Evolutionary conservation across 2,329 filamentous ascomycete species (phyloP), one percentile per base, ranked within the genome.

Genomic region (Penicillium griseofulvum): DNA sequence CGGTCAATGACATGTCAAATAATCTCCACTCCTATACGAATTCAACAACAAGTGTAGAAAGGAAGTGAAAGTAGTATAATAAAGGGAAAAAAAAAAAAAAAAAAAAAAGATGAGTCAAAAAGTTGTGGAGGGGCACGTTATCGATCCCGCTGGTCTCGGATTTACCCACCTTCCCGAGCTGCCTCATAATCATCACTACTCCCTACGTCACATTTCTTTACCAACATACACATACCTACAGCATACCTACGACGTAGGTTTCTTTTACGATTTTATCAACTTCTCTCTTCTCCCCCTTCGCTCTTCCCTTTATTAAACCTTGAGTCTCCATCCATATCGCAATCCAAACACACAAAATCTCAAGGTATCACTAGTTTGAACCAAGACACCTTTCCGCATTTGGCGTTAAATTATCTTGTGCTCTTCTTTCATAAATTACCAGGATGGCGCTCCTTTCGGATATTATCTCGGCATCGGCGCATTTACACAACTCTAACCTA

Each of bases 1-100:
- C 92, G 46, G 92, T 96, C 56, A 97, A 81, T 63, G 93, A 96
- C 94, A 97, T 96, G 28, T 37, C 8, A 12, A 45, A 33, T 22
- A 22, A 33, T 22, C 17, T 31, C 28, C 12, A 17, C 17, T 44
- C 42, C 12, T 45, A 12, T 33, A 14, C 3, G 5, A 14, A 33
- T 45, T 33, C 12, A 33, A 31, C 11, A 43, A 14, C 7, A n/a
- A 33, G 12, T 16, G 28, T 19, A 29, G 24, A 37, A 28, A 26
- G 22, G 7, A 24, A 37, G 31, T 36, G 11, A 9, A 24, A 29
- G 11, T 24, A 9, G 37, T 39, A 8, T 10, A 19, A 17, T 17
- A 28, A 37, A 17, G 26, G 26, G 38, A 38, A 9, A 24, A 24
- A 29, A 29, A 39, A 52, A 45, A 52, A n/a, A n/a, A n/a, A 38